phyloP scores from a whole-genome alignment of 1,284 basidiomycete species.

The Moesziomyces sp. region DNA sequence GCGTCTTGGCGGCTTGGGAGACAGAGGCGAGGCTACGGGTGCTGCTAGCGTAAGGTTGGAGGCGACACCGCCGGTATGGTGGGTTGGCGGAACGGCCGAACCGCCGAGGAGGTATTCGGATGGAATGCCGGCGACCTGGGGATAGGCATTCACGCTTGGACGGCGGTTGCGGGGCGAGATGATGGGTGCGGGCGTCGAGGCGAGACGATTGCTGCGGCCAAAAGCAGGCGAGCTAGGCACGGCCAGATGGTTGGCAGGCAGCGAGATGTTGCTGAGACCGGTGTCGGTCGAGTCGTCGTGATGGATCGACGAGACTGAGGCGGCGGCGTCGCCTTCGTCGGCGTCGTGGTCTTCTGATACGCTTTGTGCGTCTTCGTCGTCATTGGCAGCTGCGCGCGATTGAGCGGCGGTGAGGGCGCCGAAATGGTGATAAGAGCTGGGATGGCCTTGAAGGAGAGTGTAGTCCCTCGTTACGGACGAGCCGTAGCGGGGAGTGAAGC shows the following conservation, averaged over 20 bases:
- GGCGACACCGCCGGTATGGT: slow-evolving; percentile 11
- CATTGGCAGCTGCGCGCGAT: slow-evolving; percentile 4
- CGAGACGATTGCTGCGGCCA: slow-evolving; percentile 24
- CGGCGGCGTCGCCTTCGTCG: slow-evolving; percentile 13
- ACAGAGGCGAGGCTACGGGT: slow-evolving; percentile 6
- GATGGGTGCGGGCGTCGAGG: slow-evolving; percentile 14
- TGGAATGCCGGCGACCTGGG: slow-evolving; percentile 44
- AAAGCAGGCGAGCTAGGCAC: slow-evolving; percentile 27
- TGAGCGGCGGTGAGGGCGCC: slow-evolving; percentile 19
- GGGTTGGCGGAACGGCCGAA: slow-evolving; percentile 33
- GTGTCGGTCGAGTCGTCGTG: slow-evolving; percentile 27
- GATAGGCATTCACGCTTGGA: slow-evolving; percentile 42
- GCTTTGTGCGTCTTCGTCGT: slow-evolving; percentile 9
- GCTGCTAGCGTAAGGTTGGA: slow-evolving; percentile 28
- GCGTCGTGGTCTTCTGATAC: slow-evolving; percentile 11
- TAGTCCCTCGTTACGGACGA: slow-evolving; percentile 51
- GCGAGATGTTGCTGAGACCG: slow-evolving; percentile 39
- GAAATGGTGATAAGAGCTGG: slow-evolving; percentile 45
- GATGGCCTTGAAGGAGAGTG: slow-evolving; percentile 44
- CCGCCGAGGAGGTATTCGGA: slow-evolving; percentile 50
- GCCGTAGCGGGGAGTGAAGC: slow-evolving; percentile 48
- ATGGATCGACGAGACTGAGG: slow-evolving; percentile 27
- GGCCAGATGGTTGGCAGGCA: slow-evolving; percentile 25
- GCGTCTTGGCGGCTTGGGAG: slow-evolving; percentile 3
- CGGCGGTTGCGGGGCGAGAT: slow-evolving; percentile 34